Percentiles rank a stretch among this genome's conserved stretches.
Evolutionary conservation across 2,329 filamentous ascomycete species (phyloP).

Genomic region (Stagonosporopsis vannaccii): DNA sequence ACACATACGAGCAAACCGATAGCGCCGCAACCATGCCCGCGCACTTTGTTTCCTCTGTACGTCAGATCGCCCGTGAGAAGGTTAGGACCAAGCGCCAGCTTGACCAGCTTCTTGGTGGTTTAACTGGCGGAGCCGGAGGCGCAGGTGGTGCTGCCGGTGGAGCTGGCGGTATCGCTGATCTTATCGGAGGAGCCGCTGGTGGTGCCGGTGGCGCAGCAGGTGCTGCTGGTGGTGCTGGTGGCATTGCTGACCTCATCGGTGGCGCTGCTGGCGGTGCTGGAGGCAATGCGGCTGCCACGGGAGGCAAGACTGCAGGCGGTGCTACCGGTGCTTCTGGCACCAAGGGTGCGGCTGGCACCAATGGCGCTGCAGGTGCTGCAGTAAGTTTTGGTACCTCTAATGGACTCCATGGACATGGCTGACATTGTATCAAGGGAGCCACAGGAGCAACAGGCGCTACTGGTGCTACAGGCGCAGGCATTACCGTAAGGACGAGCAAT

Average conservation of each 20-base stretch:
- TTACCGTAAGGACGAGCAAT: neutral
- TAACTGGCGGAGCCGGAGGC: constrained; percentile 23
- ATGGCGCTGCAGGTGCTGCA: neutral
- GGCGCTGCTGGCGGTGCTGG: constrained; percentile 11
- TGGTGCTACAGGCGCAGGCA: constrained; percentile 5
- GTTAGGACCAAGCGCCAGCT: constrained; percentile 36
- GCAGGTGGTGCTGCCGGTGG: constrained; percentile 16
- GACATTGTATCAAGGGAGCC: neutral
- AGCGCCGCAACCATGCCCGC: constrained; percentile 31
- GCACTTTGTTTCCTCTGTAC: constrained; percentile 32
- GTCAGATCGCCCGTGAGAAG: constrained; percentile 32
- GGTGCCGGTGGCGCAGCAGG: constrained; percentile 14
- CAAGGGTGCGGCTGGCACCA: constrained; percentile 3
- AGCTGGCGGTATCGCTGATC: constrained; percentile 16
- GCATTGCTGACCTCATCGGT: constrained; percentile 19
- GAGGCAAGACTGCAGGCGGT: constrained; percentile 5
- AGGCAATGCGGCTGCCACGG: constrained; percentile 10
- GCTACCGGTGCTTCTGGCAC: neutral
- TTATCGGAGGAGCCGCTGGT: constrained; percentile 23
- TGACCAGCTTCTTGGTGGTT: constrained; percentile 31
- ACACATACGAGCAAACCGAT: constrained; percentile 23
- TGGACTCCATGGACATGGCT: neutral
- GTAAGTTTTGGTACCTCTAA: neutral
- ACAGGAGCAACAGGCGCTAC: constrained; percentile 1
- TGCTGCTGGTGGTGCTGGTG: neutral